Base-by-base conservation (phyloP, 306 rosid genomes). In the Sphenostylis stenocarpa region DNA sequence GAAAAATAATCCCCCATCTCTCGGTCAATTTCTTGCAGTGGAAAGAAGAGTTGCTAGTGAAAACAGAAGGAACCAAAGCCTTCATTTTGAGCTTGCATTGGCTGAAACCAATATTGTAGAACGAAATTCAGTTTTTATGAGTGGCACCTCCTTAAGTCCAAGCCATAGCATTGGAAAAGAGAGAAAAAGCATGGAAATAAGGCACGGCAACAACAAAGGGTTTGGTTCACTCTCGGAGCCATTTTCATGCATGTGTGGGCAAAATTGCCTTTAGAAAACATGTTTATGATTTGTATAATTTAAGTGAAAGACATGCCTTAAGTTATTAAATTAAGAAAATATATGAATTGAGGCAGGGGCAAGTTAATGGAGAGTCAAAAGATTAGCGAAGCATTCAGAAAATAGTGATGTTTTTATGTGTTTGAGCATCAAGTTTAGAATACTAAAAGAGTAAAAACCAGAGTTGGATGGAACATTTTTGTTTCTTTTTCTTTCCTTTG, bases 1-100 rank as follows among this genome's bases (percentile, higher is more conserved):
- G 14, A 76, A 83, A 8, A 7, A 29, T 1, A 63, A 52, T 52
- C 58, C 29, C 1, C 75, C 66, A 24, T 79, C 86, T 8, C 78
- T 83, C 19, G 81, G 44, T 29, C 75, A 79, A 52, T 79, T 75
- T 75, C 84, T 79, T 58, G 83, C 77, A 0, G 71, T 31, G 62
- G 82, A 82, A 55, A 77, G 75, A 77, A 76, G 23, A 77, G 63
- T 57, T 44, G 71, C 71, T 19, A 63, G 12, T 70, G 57, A 55
- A 36, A 77, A 71, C 26, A 77, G 79, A 77, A 76, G 73, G 73
- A 76, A 29, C 57, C 70, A 52, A 53, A 73, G 33, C 3, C 68
- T 72, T 20, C 62, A 65, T 3, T 74, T 65, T 44, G 84, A 80
- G 76, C 36, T 80, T 23, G 74, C 66, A 14, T 47, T 67, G 72